phyloP scores from a whole-genome alignment of 176 grass and related monocot species.

The Carex kokanica region DNA sequence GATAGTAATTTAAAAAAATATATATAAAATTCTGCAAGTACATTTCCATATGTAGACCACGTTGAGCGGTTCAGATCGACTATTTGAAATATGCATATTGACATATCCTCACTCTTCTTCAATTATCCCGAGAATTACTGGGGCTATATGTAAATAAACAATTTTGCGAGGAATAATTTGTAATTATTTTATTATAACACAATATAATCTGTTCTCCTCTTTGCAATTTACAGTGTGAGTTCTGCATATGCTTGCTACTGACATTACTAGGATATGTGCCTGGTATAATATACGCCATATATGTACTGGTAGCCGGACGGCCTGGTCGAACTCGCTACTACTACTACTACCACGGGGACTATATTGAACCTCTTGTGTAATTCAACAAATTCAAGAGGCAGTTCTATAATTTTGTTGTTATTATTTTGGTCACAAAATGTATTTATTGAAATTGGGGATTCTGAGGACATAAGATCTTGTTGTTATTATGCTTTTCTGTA shows the following conservation, averaged over 20 bases:
- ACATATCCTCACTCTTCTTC: too few species aligned
- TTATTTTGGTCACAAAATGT: background rate
- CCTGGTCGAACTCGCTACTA: background rate
- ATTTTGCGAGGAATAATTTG: background rate
- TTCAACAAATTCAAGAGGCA: background rate
- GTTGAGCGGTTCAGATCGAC: too few species aligned
- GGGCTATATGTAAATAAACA: background rate
- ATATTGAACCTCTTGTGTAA: constrained; percentile 21
- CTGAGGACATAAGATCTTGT: background rate
- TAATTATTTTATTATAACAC: background rate
- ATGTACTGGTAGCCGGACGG: constrained; percentile 16
- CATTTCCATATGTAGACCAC: too few species aligned
- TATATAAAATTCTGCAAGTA: too few species aligned
- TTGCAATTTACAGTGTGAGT: constrained; percentile 22
- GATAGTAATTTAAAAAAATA: too few species aligned
- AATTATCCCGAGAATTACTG: background rate
- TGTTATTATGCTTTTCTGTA: background rate
- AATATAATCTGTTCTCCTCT: background rate
- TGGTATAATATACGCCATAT: constrained; percentile 26
- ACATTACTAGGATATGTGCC: constrained; percentile 29
- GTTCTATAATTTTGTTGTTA: background rate
- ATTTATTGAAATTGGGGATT: background rate
- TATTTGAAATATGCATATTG: too few species aligned
- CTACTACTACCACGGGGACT: constrained; percentile 3
- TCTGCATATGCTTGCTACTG: constrained; percentile 31